A percentile compares a stretch with the other conserved stretches of the same genome.
phyloP scores from a whole-genome alignment of 2,329 filamentous ascomycete genomes.

The Colletotrichum sublineola region DNA sequence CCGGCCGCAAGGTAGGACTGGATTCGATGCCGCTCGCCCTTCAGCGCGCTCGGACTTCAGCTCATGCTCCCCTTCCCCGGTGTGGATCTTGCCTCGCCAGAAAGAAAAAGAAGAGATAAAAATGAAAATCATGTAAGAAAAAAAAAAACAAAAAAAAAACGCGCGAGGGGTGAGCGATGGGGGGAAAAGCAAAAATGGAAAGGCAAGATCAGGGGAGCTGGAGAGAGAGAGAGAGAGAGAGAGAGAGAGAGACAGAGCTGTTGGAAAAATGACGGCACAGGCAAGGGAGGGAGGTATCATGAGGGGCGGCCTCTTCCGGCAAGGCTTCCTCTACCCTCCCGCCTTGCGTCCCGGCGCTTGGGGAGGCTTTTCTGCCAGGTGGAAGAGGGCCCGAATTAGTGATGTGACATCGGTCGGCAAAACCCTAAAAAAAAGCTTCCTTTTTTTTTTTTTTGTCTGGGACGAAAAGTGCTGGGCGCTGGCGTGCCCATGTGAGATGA shows the following conservation, averaged over 20 bases:
- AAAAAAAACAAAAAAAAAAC: too few species aligned
- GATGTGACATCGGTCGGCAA: conserved; percentile 24
- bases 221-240: neutral
- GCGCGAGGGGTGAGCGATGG: neutral
- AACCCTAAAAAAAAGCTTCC: neutral
- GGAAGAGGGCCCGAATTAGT: neutral
- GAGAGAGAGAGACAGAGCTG: neutral
- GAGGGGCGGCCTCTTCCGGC: conserved; percentile 13
- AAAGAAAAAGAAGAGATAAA: too few species aligned
- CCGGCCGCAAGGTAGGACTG: conserved; percentile 6
- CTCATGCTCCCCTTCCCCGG: neutral
- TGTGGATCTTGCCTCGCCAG: conserved; percentile 8
- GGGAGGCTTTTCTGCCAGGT: conserved; percentile 13
- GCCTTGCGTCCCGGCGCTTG: conserved; percentile 14
- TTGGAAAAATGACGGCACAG: neutral
- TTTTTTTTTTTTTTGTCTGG: neutral
- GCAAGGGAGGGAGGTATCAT: neutral
- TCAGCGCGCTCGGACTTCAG: conserved; percentile 8
- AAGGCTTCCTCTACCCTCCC: conserved; percentile 5
- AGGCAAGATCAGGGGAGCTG: neutral
- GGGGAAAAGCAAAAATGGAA: conserved; percentile 5
- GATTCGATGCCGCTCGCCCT: neutral
- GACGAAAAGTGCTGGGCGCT: neutral
- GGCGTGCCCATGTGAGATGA: neutral
- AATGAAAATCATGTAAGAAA: too few species aligned